phyloP scores from a whole-genome alignment of 1,139 yeast species.

The Debaryomyces subglobosus region DNA sequence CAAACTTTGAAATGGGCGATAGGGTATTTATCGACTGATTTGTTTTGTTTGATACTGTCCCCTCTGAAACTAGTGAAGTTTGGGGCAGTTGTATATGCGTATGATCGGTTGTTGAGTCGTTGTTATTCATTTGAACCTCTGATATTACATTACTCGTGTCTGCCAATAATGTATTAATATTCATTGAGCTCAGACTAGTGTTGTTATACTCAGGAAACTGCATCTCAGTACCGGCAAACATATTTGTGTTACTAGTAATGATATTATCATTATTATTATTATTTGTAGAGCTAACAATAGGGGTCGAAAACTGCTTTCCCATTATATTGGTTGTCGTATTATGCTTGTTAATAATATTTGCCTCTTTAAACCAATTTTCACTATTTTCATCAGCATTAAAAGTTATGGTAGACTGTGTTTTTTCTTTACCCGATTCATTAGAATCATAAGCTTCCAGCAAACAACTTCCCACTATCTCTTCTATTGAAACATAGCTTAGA shows the following conservation, averaged over 20 bases:
- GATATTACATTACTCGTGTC: neutral
- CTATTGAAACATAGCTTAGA: slow-evolving; percentile 59
- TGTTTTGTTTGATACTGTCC: neutral
- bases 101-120: neutral
- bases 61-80: neutral
- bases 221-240: slow-evolving; percentile 1
- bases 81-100: neutral
- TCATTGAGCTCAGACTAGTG: neutral
- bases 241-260: neutral
- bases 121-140: neutral
- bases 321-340: neutral
- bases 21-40: neutral
- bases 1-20: neutral
- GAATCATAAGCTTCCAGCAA: slow-evolving; percentile 41
- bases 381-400: slow-evolving; percentile 1
- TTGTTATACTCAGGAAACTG: slow-evolving; percentile 5
- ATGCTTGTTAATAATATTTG: neutral
- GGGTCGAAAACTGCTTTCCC: neutral
- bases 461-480: slow-evolving; percentile 65
- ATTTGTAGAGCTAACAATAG: neutral
- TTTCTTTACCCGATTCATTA: slow-evolving; percentile 15
- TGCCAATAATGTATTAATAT: slow-evolving; percentile 5
- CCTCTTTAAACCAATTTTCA: slow-evolving; percentile 5
- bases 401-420: neutral
- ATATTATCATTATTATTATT: neutral